Evolutionary conservation across 1,284 basidiomycete species (phyloP), one percentile per base, ranked within the genome.

Genomic region (Irpex rosettiformis): DNA sequence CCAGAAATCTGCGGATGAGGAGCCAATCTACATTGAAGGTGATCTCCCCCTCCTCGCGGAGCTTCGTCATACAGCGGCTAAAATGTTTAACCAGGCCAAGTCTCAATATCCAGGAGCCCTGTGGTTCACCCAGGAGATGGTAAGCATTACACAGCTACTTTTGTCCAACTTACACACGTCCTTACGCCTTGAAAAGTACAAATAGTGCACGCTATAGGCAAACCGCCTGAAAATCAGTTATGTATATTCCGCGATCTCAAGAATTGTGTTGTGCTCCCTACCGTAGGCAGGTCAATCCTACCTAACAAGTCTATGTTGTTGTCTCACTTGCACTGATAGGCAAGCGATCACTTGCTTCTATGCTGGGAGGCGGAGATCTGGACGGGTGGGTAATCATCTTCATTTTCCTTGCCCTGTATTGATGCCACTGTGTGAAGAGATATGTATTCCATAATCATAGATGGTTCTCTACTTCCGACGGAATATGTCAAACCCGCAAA

Each of bases 221-320:
- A 81, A 66, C 89, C 89, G 2, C 88, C 88, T 0, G 70, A 70
- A 21, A 79, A 70, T 22, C 79, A 75, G 42, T 61, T 80, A 13
- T 89, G 86, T 67, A 70, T 83, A 45, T 91, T 90, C 70, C 68
- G 75, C 1, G 75, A 84, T 53, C 68, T 91, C 61, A 84, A 79
- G 65, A 92, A 92, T 65, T 84, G 86, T 7, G 85, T 92, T 1
- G 89, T 92, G 2, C 79, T 93, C 56, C 80, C 90, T 1, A 83
- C 82, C n/a, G 71, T 74, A 55, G 88, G 88, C 84, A 61, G 33
- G 79, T 70, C 21, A 13, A 18, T 45, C 43, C 16, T 45, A 18
- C n/a, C n/a, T 8, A 16, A 48, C 27, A 27, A 13, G 27, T 43
- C 57, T 40, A 29, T 11, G 25, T 24, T 29, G 28, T 30, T 25